Evolutionary conservation across 164 flowering plant genomes (phyloP).

Genomic region (Buxus sempervirens): DNA sequence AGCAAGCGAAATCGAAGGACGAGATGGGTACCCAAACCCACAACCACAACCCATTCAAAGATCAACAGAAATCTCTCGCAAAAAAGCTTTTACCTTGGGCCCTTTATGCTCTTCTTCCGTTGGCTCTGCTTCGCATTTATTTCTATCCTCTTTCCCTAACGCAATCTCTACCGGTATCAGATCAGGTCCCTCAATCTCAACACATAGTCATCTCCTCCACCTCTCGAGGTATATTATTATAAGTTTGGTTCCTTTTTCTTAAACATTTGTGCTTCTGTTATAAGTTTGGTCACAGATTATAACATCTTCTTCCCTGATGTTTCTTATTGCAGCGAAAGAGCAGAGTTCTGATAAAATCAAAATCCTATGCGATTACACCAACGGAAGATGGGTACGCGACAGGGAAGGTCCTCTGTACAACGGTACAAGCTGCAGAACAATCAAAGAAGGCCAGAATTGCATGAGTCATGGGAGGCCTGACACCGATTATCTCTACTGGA

Average conservation of each 20-base stretch:
- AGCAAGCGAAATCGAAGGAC: too few relatives aligned
- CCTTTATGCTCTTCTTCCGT: slow-evolving; percentile 45
- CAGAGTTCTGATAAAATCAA: slow-evolving; percentile 6
- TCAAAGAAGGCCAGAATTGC: slow-evolving; percentile 87
- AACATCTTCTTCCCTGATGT: background rate
- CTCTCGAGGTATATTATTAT: slow-evolving; percentile 22
- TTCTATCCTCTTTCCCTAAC: slow-evolving; percentile 32
- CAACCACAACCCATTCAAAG: too few relatives aligned
- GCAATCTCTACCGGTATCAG: slow-evolving; percentile 2
- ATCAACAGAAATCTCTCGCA: too few relatives aligned
- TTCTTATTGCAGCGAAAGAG: slow-evolving; percentile 19
- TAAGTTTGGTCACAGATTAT: background rate
- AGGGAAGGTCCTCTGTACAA: slow-evolving; percentile 63
- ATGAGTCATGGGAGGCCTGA: slow-evolving; percentile 79
- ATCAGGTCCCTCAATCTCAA: slow-evolving; percentile 10
- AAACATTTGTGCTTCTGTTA: background rate
- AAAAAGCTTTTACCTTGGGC: slow-evolving; percentile 48
- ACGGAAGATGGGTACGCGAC: slow-evolving; percentile 72
- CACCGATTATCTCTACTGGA: slow-evolving; percentile 66
- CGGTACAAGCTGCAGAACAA: slow-evolving; percentile 69
- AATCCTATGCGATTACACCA: slow-evolving; percentile 48
- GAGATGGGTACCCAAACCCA: too few relatives aligned
- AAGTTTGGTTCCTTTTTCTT: background rate
- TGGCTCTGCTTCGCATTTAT: slow-evolving; percentile 50
- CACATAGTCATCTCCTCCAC: slow-evolving; percentile 13